These are phyloP conservation scores for Candida pseudofarinosa DNA, from an alignment of 805 yeast genomes.

Conservation along the genomic window DNA sequence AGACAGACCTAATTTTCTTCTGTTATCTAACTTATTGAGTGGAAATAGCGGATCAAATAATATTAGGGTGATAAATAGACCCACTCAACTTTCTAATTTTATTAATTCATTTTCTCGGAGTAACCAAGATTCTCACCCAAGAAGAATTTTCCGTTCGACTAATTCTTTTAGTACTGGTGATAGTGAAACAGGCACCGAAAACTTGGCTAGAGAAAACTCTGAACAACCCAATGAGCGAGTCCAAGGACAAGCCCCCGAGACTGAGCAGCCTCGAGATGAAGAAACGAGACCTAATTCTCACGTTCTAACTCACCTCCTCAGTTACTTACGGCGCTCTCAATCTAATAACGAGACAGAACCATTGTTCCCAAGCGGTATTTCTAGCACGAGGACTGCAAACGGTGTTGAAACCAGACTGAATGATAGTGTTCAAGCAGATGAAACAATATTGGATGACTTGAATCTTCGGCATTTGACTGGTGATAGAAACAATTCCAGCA, in stretches of 20 bases:
- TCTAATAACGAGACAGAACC: constrained; percentile 7
- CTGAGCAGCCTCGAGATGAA: neutral
- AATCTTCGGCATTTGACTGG: constrained; percentile 23
- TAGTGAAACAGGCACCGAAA: neutral
- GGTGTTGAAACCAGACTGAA: constrained; percentile 40
- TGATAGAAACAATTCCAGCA: constrained; percentile 7
- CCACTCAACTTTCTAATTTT: constrained; percentile 1
- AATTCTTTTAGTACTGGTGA: constrained; percentile 1
- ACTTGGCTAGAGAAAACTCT: neutral
- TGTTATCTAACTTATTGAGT: neutral
- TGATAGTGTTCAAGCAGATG: constrained; percentile 8
- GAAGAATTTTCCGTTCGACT: constrained; percentile 11
- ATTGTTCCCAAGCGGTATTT: constrained; percentile 45
- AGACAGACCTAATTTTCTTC: neutral
- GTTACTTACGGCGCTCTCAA: constrained; percentile 16
- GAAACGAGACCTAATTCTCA: neutral
- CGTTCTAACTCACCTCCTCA: constrained; percentile 17
- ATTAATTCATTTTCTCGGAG: constrained; percentile 1
- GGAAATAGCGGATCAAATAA: constrained; percentile 2
- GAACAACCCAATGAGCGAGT: neutral
- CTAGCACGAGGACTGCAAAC: constrained; percentile 35
- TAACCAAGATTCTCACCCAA: constrained; percentile 1
- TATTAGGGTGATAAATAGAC: constrained; percentile 3
- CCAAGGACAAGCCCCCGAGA: neutral
- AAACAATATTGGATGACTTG: constrained; percentile 22